Base-by-base conservation (phyloP, 2,329 filamentous ascomycete genomes). In the Thermochaetoides dissita region DNA sequence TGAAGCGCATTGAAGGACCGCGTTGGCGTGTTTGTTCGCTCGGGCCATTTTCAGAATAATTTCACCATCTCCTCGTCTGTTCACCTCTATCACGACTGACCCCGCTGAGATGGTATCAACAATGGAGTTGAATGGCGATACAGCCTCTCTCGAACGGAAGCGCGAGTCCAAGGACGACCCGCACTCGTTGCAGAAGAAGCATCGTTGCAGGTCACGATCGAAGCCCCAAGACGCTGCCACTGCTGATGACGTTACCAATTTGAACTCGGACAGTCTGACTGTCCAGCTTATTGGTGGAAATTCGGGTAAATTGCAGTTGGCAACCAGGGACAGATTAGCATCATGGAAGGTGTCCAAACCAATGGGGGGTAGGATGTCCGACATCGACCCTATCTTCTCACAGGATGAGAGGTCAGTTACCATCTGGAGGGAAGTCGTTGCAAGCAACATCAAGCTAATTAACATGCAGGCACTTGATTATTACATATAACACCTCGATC, bases 401-500 rank as follows among this genome's bases (percentile, higher is more conserved):
- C 56, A 59, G 2, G 73, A 81, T 55, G 76, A 81, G 56, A 68
- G 69, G 75, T 80, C 61, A 57, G 70, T 55, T 6, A 28, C 10
- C n/a, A 10, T 24, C 3, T 24, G 17, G 17, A 24, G 5, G 17
- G 5, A 24, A 3, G 3, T 24, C 17, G 5, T 24, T 24, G 17
- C 17, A 24, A 24, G 17, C 17, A 24, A 24, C 17, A 24, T 24
- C 17, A 24, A 24, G 3, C 17, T 24, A 24, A 24, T 24, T 24
- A 5, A 24, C 17, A 5, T 24, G 33, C 33, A 86, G 84, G 56
- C 72, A 81, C 60, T 59, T 95, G 34, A 78, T 95, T 44, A 60
- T 94, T 43, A 75, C 81, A 30, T 84, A 85, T 54, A 74, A 79
- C 46, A 79, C 75, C 29, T 80, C 81, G 8, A 68, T 95, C 41